These are phyloP conservation scores for Cladosporium oxysporum DNA, from an alignment of 2,329 filamentous ascomycete genomes.

Conservation along the genomic window DNA sequence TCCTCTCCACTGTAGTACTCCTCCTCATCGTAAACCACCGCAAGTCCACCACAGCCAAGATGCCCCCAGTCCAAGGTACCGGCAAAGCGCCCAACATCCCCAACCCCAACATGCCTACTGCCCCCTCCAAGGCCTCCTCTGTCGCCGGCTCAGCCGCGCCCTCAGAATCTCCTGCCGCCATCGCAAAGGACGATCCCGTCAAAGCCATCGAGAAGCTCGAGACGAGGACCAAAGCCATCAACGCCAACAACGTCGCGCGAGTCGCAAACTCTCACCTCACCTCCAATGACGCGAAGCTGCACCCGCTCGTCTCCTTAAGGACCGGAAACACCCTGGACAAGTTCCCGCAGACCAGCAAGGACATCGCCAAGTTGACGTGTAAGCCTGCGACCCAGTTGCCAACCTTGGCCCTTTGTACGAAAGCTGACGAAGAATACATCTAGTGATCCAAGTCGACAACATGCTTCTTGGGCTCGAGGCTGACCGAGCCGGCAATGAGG, in stretches of 20 bases:
- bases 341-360: constrained; percentile 35
- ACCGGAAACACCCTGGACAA: constrained; percentile 35
- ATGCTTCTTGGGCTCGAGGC: constrained; percentile 35
- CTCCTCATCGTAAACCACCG: too few species aligned
- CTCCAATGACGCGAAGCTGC: constrained; percentile 33
- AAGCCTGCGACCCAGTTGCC: constrained; percentile 5
- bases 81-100: constrained; percentile 19
- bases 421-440: not conserved
- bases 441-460: constrained; percentile 33
- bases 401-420: too few species aligned
- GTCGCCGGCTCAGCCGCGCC: constrained; percentile 19
- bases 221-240: constrained; percentile 32
- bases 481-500: constrained; percentile 35
- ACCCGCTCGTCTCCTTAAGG: constrained; percentile 34
- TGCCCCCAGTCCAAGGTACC: constrained; percentile 18
- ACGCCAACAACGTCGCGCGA: constrained; percentile 36
- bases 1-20: not conserved
- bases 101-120: constrained; percentile 21
- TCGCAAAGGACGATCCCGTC: constrained; percentile 28
- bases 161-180: constrained; percentile 21
- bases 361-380: constrained; percentile 35
- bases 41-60: not conserved
- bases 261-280: constrained; percentile 37
- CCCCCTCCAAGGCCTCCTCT: constrained; percentile 23
- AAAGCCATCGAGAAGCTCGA: constrained; percentile 36